phyloP scores from a whole-genome alignment of 441 rosid genomes.

The Jatropha podagrica region DNA sequence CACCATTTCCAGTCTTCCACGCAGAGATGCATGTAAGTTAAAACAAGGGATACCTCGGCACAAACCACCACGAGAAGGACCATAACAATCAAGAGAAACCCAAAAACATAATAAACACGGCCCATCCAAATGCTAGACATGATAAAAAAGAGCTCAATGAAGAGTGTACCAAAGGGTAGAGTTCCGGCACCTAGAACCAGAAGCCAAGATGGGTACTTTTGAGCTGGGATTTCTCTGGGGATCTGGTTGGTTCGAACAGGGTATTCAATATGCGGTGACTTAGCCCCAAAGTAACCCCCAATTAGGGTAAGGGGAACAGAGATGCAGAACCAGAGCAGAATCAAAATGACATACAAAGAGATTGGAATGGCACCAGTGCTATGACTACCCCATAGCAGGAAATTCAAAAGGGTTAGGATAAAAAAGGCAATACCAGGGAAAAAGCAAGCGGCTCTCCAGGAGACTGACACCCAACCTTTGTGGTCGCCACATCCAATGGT shows the following conservation, averaged over 20 bases:
- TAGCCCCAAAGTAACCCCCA: slow-evolving; percentile 76
- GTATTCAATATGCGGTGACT: slow-evolving; percentile 69
- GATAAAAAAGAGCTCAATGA: slow-evolving; percentile 83
- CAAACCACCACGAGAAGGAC: slow-evolving; percentile 75
- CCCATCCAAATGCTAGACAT: slow-evolving; percentile 87
- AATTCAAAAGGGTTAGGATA: slow-evolving; percentile 54
- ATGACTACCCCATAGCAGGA: slow-evolving; percentile 69
- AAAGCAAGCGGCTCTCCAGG: slow-evolving; percentile 76
- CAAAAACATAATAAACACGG: slow-evolving; percentile 71
- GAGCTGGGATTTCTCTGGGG: slow-evolving; percentile 78
- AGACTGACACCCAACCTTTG: slow-evolving; percentile 71
- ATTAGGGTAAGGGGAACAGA: slow-evolving; percentile 78
- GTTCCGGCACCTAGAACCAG: slow-evolving; percentile 76
- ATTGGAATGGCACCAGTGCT: slow-evolving; percentile 83
- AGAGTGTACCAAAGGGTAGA: slow-evolving; percentile 71
- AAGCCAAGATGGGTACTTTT: slow-evolving; percentile 75
- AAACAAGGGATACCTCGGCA: slow-evolving; percentile 76
- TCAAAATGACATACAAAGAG: slow-evolving; percentile 50
- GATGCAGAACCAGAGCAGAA: slow-evolving; percentile 73
- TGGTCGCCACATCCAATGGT: slow-evolving; percentile 59
- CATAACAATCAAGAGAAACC: slow-evolving; percentile 67
- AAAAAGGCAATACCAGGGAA: slow-evolving; percentile 77
- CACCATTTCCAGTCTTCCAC: slow-evolving; percentile 92
- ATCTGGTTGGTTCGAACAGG: slow-evolving; percentile 83
- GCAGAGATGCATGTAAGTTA: slow-evolving; percentile 78